These are phyloP conservation scores for Amphirosellinia nigrospora DNA, from an alignment of 495 filamentous ascomycete genomes.

Conservation along the genomic window DNA sequence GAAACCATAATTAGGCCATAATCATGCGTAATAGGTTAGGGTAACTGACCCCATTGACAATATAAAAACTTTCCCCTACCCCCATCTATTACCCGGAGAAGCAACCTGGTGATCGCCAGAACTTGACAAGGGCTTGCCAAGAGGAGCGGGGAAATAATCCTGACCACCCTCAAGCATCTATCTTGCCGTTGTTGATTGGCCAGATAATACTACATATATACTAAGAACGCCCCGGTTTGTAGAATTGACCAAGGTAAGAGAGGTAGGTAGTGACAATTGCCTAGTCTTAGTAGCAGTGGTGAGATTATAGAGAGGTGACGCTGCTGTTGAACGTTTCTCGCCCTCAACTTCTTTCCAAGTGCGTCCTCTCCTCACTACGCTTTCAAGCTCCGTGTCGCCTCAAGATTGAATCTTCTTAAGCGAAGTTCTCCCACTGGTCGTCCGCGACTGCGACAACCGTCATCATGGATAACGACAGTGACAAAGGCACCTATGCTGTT, in stretches of 20 bases:
- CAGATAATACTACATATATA: constrained; percentile 5
- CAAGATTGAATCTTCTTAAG: neutral
- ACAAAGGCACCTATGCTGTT: constrained; percentile 32
- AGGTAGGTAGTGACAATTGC: neutral
- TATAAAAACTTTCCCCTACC: neutral
- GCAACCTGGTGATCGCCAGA: constrained; percentile 4
- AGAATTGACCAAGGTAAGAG: neutral
- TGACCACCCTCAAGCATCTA: neutral
- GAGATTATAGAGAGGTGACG: neutral
- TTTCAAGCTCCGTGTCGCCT: neutral
- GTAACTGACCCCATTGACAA: neutral
- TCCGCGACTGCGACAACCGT: neutral
- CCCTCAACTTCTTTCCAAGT: neutral
- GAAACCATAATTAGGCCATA: neutral
- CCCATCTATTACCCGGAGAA: neutral
- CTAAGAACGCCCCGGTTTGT: neutral
- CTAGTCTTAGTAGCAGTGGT: neutral
- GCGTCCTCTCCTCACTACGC: neutral
- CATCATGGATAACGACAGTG: constrained; percentile 36
- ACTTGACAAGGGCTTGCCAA: neutral
- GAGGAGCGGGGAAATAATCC: constrained; percentile 13
- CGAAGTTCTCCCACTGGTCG: neutral
- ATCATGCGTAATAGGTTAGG: neutral
- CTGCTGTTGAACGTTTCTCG: neutral
- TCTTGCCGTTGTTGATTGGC: neutral